These are phyloP conservation scores for Kickxella alabastrina DNA, from an alignment of 192 early-diverging fungal species.

Conservation along the genomic window DNA sequence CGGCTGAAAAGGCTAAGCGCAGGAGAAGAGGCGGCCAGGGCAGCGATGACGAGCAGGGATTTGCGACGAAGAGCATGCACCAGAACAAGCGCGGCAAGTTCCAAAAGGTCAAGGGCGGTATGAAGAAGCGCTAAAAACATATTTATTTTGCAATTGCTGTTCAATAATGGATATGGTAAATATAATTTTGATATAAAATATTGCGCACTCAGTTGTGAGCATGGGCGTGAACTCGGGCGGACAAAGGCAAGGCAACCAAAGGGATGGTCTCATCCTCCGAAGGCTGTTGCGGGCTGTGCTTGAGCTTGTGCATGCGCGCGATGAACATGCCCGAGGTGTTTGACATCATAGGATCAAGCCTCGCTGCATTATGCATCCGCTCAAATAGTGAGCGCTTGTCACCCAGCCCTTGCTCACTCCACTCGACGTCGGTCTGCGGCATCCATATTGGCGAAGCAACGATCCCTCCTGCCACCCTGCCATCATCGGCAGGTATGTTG, in stretches of 20 bases:
- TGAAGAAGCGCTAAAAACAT: no score
- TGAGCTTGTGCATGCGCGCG: slow-evolving; percentile 69
- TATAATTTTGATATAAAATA: no score
- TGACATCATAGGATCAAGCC: slow-evolving; percentile 43
- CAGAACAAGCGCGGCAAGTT: slow-evolving; percentile 28
- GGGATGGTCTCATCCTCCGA: background rate
- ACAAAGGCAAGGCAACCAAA: no score
- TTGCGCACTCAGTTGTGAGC: background rate
- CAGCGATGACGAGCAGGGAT: slow-evolving; percentile 20
- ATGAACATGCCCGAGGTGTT: slow-evolving; percentile 61
- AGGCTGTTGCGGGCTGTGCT: background rate
- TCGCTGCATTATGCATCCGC: slow-evolving; percentile 24
- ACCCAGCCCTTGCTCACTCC: slow-evolving; percentile 3
- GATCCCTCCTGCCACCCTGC: background rate
- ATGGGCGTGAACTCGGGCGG: no score
- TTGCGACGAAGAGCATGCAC: slow-evolving; percentile 6
- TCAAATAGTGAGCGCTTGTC: slow-evolving; percentile 4
- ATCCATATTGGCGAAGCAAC: slow-evolving; percentile 4
- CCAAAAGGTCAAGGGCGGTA: slow-evolving; percentile 26
- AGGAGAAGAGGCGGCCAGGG: slow-evolving; percentile 21
- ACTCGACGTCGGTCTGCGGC: slow-evolving; percentile 15
- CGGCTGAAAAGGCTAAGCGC: slow-evolving; percentile 35
- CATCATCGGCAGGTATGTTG: background rate
- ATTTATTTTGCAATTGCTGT: no score
- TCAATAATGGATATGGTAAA: no score